Evolutionary conservation across 805 yeast species (phyloP).

Genomic region (Metschnikowia corniflorae): DNA sequence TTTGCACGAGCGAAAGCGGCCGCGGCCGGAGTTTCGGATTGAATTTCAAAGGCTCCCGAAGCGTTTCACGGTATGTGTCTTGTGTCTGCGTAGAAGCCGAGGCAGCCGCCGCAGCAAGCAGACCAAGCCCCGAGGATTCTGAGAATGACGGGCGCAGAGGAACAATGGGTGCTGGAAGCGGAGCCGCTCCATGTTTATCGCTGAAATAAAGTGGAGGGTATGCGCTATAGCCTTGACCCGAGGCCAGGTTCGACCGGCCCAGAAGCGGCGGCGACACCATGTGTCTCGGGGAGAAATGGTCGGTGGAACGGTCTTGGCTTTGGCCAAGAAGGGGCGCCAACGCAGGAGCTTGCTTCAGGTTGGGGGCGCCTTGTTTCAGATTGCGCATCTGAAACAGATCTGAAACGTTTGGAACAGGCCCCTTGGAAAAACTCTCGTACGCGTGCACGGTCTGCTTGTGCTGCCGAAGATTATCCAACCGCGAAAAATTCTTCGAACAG

Average conservation of each 20-base stretch:
- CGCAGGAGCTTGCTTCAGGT: constrained; percentile 1
- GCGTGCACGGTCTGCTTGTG: constrained; percentile 75
- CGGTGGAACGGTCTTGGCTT: not conserved
- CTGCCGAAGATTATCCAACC: constrained; percentile 86
- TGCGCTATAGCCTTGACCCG: constrained; percentile 3
- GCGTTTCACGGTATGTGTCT: too few relatives aligned
- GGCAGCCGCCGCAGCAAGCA: constrained; percentile 1
- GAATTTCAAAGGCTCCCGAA: constrained; percentile 21
- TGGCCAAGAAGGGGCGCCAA: not conserved
- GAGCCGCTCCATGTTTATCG: not conserved
- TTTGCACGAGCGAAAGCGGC: constrained; percentile 36
- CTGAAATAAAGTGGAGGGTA: constrained; percentile 2
- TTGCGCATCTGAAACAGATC: not conserved
- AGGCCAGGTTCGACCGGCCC: constrained; percentile 6
- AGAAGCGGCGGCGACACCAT: not conserved
- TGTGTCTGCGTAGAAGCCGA: not conserved
- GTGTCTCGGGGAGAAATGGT: not conserved
- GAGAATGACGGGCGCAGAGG: not conserved
- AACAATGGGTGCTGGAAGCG: not conserved
- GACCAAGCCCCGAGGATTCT: not conserved
- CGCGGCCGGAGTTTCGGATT: constrained; percentile 40
- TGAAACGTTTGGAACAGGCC: not conserved
- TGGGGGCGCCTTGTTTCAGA: not conserved
- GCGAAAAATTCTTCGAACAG: constrained; percentile 72
- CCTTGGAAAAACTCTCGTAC: constrained; percentile 26